phyloP scores from a whole-genome alignment of 2,329 filamentous ascomycete genomes.

The Beauveria caledonica region DNA sequence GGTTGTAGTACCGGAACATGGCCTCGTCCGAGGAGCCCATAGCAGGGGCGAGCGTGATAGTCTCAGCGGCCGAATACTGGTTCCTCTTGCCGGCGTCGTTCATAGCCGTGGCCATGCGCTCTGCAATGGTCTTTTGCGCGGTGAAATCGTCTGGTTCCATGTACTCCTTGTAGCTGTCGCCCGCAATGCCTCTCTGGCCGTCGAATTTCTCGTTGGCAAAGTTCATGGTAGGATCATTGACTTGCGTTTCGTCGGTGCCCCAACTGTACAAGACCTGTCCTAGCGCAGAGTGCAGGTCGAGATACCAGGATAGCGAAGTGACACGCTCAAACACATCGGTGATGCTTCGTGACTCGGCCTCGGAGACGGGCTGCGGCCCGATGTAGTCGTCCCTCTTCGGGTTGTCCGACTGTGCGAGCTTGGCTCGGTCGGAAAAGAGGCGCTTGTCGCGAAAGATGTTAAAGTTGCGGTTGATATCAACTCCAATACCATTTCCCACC shows the following conservation, averaged over 20 bases:
- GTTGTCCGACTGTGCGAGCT: constrained; percentile 18
- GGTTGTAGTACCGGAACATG: constrained; percentile 32
- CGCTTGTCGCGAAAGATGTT: constrained; percentile 48
- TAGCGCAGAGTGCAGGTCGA: constrained; percentile 49
- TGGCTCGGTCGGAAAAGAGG: constrained; percentile 29
- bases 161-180: constrained; percentile 39
- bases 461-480: constrained; percentile 50
- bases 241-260: constrained; percentile 47
- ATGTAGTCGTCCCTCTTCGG: constrained; percentile 41
- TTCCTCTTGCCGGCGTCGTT: constrained; percentile 12
- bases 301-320: constrained; percentile 44
- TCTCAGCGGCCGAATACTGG: constrained; percentile 20
- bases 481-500: constrained; percentile 29
- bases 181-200: constrained; percentile 39
- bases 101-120: constrained; percentile 31
- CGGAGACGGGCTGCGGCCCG: constrained; percentile 42
- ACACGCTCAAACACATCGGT: constrained; percentile 43
- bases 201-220: constrained; percentile 46
- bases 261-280: constrained; percentile 47
- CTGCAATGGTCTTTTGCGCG: constrained; percentile 24
- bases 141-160: constrained; percentile 27
- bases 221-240: constrained; percentile 35
- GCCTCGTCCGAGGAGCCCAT: constrained; percentile 40
- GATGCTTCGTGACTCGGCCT: constrained; percentile 48
- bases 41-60: constrained; percentile 32